Base-by-base conservation (phyloP, 345 rosid species). In the Gossypium stocksii region DNA sequence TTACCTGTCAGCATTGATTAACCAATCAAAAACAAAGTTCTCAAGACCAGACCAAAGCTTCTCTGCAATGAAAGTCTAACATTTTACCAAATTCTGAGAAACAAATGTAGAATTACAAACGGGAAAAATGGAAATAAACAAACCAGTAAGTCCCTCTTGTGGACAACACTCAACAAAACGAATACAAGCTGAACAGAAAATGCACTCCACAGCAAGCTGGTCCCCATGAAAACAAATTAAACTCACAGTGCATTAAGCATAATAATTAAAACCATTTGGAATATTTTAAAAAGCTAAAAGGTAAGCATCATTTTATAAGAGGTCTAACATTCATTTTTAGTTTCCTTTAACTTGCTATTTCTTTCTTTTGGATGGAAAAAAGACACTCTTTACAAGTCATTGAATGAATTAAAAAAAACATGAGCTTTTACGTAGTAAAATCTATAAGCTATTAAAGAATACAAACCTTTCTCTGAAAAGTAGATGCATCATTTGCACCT, bases 171-270 rank as follows among this genome's bases (percentile, higher is more conserved):
- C 97, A 78, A 85, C 98, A 81, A 95, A 95, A 60, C 99, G 94
- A 79, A 95, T 95, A 77, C 99, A 95, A 27, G 99, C 99, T 45
- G 98, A 95, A 87, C 98, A 95, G 87, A 95, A 95, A 73, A 95
- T 93, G 83, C 99, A 95, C 87, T 95, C 99, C 83, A 95, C 99
- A 66, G 99, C 99, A 80, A 95, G 94, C 98, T 95, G 91, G 81
- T 64, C 48, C 70, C 74, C 80, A 74, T 22, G 15, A 27, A 81
- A 59, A 70, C 48, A 70, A 80, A 3, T 66, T 74, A 69, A 82
- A 71, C 22, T 65, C 58, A 70, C 65, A 61, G 60, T 62, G 60
- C 74, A 25, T 61, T 70, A 70, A 59, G 34, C 49, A n/a, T 2
- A 53, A 19, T 43, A 27, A 14, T n/a, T 15, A 9, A 51, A 48